Conservation (phyloP, 139 green algal species). For the Asterochloris erici region DNA sequence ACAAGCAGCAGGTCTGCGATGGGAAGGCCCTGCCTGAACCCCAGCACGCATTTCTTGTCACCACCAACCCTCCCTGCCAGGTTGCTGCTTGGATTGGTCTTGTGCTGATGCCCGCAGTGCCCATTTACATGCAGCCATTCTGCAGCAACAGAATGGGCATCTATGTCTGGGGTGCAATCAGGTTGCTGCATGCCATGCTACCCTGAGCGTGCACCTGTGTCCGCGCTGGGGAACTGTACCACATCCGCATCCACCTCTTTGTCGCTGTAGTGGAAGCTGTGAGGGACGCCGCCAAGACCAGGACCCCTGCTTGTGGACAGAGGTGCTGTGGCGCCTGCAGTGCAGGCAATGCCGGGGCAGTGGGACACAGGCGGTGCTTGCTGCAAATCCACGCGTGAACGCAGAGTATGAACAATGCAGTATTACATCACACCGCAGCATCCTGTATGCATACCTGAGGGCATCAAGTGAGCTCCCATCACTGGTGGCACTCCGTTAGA, state of each 20-base stretch:
- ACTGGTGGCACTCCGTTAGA: slow-evolving; percentile 75
- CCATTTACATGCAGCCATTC: too few species aligned
- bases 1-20: too few species aligned
- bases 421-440: background rate
- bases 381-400: too few species aligned
- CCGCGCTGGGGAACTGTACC: slow-evolving; percentile 9
- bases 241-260: slow-evolving; percentile 22
- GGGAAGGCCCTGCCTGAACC: too few species aligned
- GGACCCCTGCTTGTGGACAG: slow-evolving; percentile 31
- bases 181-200: background rate
- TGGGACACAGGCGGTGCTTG: background rate
- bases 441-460: slow-evolving; percentile 37
- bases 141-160: too few species aligned
- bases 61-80: too few species aligned
- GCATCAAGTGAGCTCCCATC: slow-evolving; percentile 89
- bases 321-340: slow-evolving; percentile 22
- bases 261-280: slow-evolving; percentile 23
- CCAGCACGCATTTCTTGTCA: too few species aligned
- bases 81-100: too few species aligned
- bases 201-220: background rate
- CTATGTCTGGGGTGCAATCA: too few species aligned
- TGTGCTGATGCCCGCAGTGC: too few species aligned
- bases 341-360: background rate
- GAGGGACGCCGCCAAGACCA: slow-evolving; percentile 13
- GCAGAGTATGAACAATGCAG: background rate